A percentile compares a stretch with the other conserved stretches of the same genome.
Evolutionary conservation across 1,284 basidiomycete genomes (phyloP).

Genomic region (Boletus albobrunnescens): DNA sequence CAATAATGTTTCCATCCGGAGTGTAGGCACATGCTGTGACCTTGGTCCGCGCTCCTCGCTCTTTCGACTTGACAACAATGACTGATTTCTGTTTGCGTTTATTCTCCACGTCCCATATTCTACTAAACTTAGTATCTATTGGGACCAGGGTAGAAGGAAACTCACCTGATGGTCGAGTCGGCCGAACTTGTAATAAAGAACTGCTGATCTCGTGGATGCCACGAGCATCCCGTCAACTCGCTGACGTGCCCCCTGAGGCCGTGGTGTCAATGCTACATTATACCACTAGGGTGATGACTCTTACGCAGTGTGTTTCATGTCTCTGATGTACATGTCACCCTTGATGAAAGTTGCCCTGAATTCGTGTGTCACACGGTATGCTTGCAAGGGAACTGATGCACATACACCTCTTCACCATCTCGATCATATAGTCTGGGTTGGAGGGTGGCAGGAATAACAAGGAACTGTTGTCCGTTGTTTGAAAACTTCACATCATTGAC

Average conservation of each 20-base stretch:
- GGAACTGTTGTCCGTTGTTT: constrained; percentile 78
- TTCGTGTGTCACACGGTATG: constrained; percentile 47
- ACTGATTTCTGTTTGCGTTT: constrained; percentile 89
- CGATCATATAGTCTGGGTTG: constrained; percentile 87
- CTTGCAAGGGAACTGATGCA: constrained; percentile 24
- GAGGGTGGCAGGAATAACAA: constrained; percentile 83
- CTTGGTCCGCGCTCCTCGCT: constrained; percentile 91
- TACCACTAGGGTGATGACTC: constrained; percentile 28
- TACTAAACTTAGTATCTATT: constrained; percentile 31
- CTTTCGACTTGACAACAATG: constrained; percentile 94
- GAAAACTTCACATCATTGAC: constrained; percentile 88
- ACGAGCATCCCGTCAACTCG: constrained; percentile 84
- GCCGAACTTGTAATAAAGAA: constrained; percentile 90
- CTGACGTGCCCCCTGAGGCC: constrained; percentile 86
- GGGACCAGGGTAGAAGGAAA: not conserved
- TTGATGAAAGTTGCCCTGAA: constrained; percentile 82
- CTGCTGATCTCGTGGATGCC: constrained; percentile 84
- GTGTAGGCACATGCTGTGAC: constrained; percentile 86
- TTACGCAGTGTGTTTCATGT: constrained; percentile 95
- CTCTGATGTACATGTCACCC: constrained; percentile 96
- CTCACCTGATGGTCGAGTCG: constrained; percentile 89
- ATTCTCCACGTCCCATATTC: constrained; percentile 91
- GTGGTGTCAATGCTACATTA: constrained; percentile 9
- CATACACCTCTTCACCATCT: constrained; percentile 87
- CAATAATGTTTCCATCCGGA: constrained; percentile 79